These are phyloP conservation scores for Colletotrichum cordylinicola DNA, from an alignment of 2,329 filamentous ascomycete species.

Conservation along the genomic window DNA sequence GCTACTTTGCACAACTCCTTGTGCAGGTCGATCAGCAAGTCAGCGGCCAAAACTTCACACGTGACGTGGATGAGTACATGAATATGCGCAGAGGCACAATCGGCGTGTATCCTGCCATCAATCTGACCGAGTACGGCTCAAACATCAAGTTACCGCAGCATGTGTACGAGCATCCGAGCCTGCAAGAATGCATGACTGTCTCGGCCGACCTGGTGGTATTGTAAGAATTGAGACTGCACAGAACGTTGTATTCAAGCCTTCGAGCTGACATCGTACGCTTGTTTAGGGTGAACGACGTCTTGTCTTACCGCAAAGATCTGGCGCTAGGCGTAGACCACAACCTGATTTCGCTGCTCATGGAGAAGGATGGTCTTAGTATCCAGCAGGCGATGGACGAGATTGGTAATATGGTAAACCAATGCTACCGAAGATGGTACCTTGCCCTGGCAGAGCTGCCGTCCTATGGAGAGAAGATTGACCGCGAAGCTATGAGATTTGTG, in stretches of 20 bases:
- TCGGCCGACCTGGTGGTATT: background rate
- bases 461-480: background rate
- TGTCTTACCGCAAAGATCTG: background rate
- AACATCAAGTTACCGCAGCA: background rate
- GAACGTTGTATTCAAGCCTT: background rate
- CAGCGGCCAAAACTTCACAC: background rate
- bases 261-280: background rate
- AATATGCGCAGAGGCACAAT: background rate
- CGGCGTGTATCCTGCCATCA: background rate
- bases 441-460: background rate
- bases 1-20: background rate
- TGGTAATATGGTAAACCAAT: background rate
- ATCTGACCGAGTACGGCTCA: background rate
- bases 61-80: background rate
- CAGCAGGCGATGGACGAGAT: background rate
- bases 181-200: background rate
- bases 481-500: background rate
- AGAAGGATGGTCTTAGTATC: background rate
- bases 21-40: background rate
- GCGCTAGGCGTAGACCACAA: background rate
- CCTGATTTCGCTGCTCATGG: background rate
- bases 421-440: background rate
- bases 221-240: background rate
- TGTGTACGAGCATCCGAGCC: background rate
- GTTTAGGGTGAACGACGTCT: background rate